Percentiles rank a stretch among this genome's conserved stretches.
phyloP scores from a whole-genome alignment of 2,329 filamentous ascomycete genomes.

The Xylariales sp. region DNA sequence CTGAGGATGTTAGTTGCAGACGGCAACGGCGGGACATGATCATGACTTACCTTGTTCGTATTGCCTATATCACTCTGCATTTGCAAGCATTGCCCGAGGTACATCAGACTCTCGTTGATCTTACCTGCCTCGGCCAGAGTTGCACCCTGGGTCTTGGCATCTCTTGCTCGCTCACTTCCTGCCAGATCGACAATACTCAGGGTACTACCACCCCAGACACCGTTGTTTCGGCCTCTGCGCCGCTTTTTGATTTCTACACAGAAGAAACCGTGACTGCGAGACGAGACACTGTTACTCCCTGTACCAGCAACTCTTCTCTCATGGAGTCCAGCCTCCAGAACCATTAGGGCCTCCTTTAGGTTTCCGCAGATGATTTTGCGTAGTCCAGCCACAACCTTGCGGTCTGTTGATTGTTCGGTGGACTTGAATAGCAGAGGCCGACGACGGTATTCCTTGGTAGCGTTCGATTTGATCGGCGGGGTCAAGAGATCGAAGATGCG shows the following conservation, averaged over 20 bases:
- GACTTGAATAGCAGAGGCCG: constrained; percentile 85
- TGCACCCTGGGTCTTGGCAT: constrained; percentile 88
- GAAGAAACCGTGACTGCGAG: constrained; percentile 93
- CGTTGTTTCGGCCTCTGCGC: constrained; percentile 39
- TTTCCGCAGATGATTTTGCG: constrained; percentile 83
- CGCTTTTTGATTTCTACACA: constrained; percentile 92
- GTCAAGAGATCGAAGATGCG: constrained; percentile 91
- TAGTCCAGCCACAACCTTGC: constrained; percentile 91
- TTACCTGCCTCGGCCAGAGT: constrained; percentile 94
- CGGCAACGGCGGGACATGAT: too few relatives aligned
- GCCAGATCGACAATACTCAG: constrained; percentile 89
- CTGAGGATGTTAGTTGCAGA: constrained; percentile 33
- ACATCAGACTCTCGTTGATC: constrained; percentile 98
- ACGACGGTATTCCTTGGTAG: constrained; percentile 67
- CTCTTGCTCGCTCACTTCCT: constrained; percentile 86
- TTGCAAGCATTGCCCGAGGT: constrained; percentile 92
- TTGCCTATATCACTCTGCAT: constrained; percentile 80
- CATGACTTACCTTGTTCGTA: constrained; percentile 60
- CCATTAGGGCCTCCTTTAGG: constrained; percentile 79
- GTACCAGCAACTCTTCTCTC: constrained; percentile 87
- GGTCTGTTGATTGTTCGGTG: constrained; percentile 80
- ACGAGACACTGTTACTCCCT: constrained; percentile 87
- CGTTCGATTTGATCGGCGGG: constrained; percentile 51
- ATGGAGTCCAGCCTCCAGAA: constrained; percentile 82
- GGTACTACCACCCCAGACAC: constrained; percentile 69